Base-by-base conservation (phyloP, 2,329 filamentous ascomycete genomes). In the Drechslerella coelobrocha region DNA sequence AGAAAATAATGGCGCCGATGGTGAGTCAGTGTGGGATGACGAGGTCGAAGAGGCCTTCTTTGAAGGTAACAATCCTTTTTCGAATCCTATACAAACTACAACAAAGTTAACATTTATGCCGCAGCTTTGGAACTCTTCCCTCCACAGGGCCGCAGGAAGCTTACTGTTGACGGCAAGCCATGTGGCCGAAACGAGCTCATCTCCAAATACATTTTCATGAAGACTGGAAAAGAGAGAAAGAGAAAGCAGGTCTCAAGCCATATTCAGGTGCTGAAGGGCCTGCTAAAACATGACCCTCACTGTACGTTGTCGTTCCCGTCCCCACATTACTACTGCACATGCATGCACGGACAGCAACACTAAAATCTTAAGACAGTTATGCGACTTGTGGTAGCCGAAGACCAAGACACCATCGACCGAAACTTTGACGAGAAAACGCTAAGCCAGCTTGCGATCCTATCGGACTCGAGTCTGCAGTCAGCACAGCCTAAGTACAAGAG, bases 181-280 rank as follows among this genome's bases (percentile, higher is more conserved):
- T 85, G 87, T 74, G 87, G 87, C 2, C 84, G 87, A 52, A 89
- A 89, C 78, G 88, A 88, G 83, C 81, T 89, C 61, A 88, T 89
- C 75, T 84, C 83, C 75, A 85, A 88, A 78, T 89, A 89, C 78
- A 82, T 89, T 47, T 88, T 83, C 63, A 75, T 75, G 62, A 74
- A 74, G 29, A 76, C 75, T n/a, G 75, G 77, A 14, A 80, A 81
- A 75, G 77, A 76, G 72, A 76, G 82, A 73, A 75, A 81, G 51
- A 74, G 85, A 62, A 89, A 89, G 77, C 86, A 88, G 75, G 85
- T 89, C 3, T 89, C 86, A 1, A 89, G 86, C 76, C 87, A 89
- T 75, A 89, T 89, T 76, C 87, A 89, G 76, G 87, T 89, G 12
- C 79, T 89, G 61, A 89, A 89, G 79, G 85, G 84, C 55, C 88